Evolutionary conservation across 371 early-diverging fungal species (phyloP), one percentile per base, ranked within the genome.

Genomic region (Funneliformis caledonium): DNA sequence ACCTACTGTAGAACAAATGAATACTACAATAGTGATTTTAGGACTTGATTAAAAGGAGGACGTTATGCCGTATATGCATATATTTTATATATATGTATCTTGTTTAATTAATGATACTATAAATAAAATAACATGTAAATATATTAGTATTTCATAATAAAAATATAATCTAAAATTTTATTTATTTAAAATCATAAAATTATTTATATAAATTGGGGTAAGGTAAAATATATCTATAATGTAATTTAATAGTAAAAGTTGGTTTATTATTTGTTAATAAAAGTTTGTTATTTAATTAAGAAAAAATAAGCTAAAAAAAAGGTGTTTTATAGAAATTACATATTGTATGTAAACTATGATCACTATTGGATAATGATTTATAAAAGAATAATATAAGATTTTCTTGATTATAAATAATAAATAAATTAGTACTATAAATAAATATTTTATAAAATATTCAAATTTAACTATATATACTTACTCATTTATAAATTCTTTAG

Each of bases 51-150:
- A 69, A 45, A 69, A 47, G 19, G 45, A 47, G 19, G 45, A 14
- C 0, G 42, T 16, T n/a, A 7, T 65, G 6, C 47, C 70, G 19
- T 69, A 69, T 69, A 69, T 69, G 19, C 70, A 69, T 69, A 45
- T 69, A 4, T 47, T 69, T 47, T 14, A n/a, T 14, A 69, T 69
- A 11, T 11, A 31, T 64, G 4, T 64, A 26, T 31, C 65, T 22
- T 10, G 4, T 59, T 59, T 59, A 4, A 45, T 45, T 68, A 68
- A 68, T 68, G 43, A 45, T 43, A 45, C 45, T 68, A 2, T 19
- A 68, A 68, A 68, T 43, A 19, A 68, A 68, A 68, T 68, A 19
- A 68, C 6, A 68, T 68, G 43, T 43, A 68, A 68, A 68, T 43
- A 45, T 42, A 68, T 68, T 16, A 45, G 11, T 45, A 68, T 68